A percentile compares a stretch with the other conserved stretches of the same genome.
phyloP scores from a whole-genome alignment of 2,329 filamentous ascomycete genomes.

The Ophiostoma populinum region DNA sequence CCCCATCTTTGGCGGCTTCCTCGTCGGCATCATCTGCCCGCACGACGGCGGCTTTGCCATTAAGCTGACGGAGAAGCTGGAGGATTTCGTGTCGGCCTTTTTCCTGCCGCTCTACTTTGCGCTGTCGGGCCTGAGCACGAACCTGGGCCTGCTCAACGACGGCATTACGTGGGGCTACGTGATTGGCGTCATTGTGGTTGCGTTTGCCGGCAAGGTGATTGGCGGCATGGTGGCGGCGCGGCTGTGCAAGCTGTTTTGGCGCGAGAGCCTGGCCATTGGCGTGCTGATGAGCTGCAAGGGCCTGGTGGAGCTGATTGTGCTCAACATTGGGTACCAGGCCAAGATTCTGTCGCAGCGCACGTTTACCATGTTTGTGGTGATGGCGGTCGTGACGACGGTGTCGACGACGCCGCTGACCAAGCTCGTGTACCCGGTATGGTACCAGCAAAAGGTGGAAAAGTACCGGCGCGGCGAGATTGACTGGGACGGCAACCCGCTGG shows the following conservation, averaged over 20 bases:
- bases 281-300: constrained; percentile 94
- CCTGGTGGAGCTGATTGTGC: constrained; percentile 83
- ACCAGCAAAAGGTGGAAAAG: constrained; percentile 32
- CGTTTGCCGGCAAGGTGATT: constrained; percentile 70
- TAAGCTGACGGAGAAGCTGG: constrained; percentile 82
- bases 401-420: constrained; percentile 62
- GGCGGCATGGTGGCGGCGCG: constrained; percentile 68
- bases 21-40: constrained; percentile 77
- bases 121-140: constrained; percentile 73
- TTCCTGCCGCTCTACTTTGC: constrained; percentile 90
- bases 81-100: constrained; percentile 70
- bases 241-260: constrained; percentile 65
- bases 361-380: constrained; percentile 89
- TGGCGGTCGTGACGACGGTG: constrained; percentile 78
- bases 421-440: constrained; percentile 52
- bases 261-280: constrained; percentile 77
- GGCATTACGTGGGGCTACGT: constrained; percentile 85
- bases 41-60: constrained; percentile 83
- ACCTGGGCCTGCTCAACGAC: constrained; percentile 66
- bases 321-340: constrained; percentile 60
- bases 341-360: constrained; percentile 64
- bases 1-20: constrained; percentile 84
- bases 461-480: constrained; percentile 75
- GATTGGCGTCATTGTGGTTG: constrained; percentile 61
- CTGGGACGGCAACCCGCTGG: constrained; percentile 43